Evolutionary conservation across 1,284 basidiomycete genomes (phyloP), one percentile per base, ranked within the genome.

Genomic region (Inonotus obliquus): DNA sequence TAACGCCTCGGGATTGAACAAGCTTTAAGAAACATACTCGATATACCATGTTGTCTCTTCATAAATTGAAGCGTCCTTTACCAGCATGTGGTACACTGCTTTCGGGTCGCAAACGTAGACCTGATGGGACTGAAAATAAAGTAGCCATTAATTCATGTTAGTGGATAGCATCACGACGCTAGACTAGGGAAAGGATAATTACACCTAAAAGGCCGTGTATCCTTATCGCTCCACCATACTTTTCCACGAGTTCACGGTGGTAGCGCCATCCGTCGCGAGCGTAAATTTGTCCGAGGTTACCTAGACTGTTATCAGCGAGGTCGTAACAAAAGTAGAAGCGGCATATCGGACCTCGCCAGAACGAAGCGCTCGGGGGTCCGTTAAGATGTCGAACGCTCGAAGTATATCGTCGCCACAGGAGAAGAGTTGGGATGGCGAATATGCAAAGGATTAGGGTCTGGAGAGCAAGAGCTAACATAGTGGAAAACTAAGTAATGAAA

Each of bases 61-160:
- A 54, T 63, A 65, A 6, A 57, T 57, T 1, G 60, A 52, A 10
- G 57, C 54, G 29, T 65, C 64, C 59, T 65, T 65, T n/a, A 65
- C 64, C 21, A 63, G 54, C 48, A 65, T 54, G 29, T 63, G 49
- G 47, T 65, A 60, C 61, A 65, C 23, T 1, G 64, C 64, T 21
- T 60, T 60, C 48, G 64, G 64, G 41, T 65, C 64, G 38, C 61
- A 63, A 6, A 65, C 61, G 48, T 63, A 65, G 19, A 63, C 57
- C 37, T 63, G 61, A 54, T 63, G 64, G 32, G 49, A 55, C 64
- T 65, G 27, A 4, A 11, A 39, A 39, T 10, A 17, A 19, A 44
- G 45, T n/a, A n/a, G n/a, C n/a, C 17, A 52, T 48, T 25, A 27
- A 47, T 41, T 54, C 39, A 21, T 44, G 4, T 41, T 56, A 25